phyloP scores from a whole-genome alignment of 805 yeast species.

The Torulaspora maleeae region DNA sequence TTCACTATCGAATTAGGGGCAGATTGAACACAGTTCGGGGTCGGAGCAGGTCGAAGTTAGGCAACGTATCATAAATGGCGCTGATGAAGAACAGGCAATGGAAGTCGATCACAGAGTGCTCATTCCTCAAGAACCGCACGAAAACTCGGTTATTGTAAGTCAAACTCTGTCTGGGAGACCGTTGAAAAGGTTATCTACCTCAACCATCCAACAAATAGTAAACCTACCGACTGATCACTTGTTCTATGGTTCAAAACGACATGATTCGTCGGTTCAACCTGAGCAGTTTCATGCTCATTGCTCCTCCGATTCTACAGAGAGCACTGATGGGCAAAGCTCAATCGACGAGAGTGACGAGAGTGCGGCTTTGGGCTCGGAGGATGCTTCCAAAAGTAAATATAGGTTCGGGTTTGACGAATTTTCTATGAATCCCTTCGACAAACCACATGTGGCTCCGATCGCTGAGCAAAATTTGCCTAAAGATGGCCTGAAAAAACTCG shows the following conservation, averaged over 20 bases:
- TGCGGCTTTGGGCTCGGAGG: background rate
- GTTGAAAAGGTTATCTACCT: constrained; percentile 3
- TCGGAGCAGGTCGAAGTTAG: background rate
- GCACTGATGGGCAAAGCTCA: background rate
- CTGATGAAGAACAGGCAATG: background rate
- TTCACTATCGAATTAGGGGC: background rate
- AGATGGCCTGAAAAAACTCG: constrained; percentile 9
- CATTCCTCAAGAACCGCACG: background rate
- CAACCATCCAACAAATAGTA: constrained; percentile 6
- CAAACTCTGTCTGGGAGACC: constrained; percentile 9
- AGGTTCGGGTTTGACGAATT: constrained; percentile 12
- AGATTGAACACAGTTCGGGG: background rate
- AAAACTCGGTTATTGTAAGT: background rate
- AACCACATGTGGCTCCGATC: constrained; percentile 7
- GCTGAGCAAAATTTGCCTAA: constrained; percentile 1
- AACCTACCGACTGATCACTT: constrained; percentile 3
- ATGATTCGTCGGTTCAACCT: constrained; percentile 5
- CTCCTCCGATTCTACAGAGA: background rate
- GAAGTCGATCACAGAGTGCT: constrained; percentile 1
- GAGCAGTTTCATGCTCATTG: background rate
- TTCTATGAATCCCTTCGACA: constrained; percentile 14
- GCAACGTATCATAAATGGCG: background rate
- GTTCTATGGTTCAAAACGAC: constrained; percentile 1
- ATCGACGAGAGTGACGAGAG: background rate
- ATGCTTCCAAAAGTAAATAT: constrained; percentile 9